Evolutionary conservation across 768 basidiomycete genomes (phyloP), one percentile per base, ranked within the genome.

Genomic region (Steccherinum ochraceum): DNA sequence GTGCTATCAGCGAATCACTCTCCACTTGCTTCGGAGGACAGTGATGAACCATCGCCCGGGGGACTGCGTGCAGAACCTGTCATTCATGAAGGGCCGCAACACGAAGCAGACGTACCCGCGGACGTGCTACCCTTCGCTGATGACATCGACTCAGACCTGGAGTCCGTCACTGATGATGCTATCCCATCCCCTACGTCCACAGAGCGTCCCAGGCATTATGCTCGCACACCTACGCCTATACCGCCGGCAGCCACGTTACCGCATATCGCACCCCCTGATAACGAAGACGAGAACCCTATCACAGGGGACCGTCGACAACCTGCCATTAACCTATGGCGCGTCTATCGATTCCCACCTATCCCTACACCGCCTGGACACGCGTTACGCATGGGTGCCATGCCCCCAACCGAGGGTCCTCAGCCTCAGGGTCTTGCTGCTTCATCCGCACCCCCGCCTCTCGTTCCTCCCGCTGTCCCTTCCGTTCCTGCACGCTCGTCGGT

Each of bases 341-440:
- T 89, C 58, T 89, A 89, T 61, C 78, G 87, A n/a, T 90, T 89
- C 70, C 85, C 84, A 5, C 74, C 86, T 35, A 83, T 89, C 56
- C 56, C 68, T 12, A 70, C 76, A 16, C 24, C 27, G 23, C 62
- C 61, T 20, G 56, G 46, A 25, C 57, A 44, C 48, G 55, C 30
- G 30, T 35, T 35, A 35, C 30, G 30, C 30, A 35, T 35, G 30
- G 16, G 30, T 35, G 30, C 16, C 30, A 7, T 35, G 30, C 30
- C 30, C 16, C 30, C 7, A 35, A 7, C 30, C 7, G 30, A 16
- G 16, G 41, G 41, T 23, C 21, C 41, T 18, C 21, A n/a, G 16
- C n/a, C 35, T 11, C 35, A 39, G 11, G 35, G 35, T 39, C n/a
- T n/a, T n/a, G n/a, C n/a, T n/a, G 35, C 35, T 11, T 39, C 35